Percentiles rank a stretch among this genome's conserved stretches.
Conservation (phyloP, 2,329 filamentous ascomycete species). For the Sarocladium kiliense region DNA sequence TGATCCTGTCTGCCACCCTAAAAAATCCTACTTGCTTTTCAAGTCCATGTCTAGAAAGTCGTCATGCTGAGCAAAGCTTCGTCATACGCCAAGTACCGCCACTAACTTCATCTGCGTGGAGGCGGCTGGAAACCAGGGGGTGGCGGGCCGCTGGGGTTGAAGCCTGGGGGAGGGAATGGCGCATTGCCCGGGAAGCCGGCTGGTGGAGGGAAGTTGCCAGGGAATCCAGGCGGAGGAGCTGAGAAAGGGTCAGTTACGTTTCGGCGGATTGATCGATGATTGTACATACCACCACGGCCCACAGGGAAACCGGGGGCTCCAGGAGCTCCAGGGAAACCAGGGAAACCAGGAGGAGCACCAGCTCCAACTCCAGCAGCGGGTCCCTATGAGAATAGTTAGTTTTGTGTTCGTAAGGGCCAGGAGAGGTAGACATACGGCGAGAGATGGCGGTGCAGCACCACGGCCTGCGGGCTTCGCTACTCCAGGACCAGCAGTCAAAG, state of each 20-base stretch:
- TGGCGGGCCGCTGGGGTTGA: conserved; percentile 45
- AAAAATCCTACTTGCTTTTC: conserved; percentile 6
- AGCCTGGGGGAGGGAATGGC: conserved; percentile 44
- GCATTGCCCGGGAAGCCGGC: conserved; percentile 35
- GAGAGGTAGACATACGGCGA: conserved; percentile 54
- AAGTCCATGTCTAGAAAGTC: not conserved
- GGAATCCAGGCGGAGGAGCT: conserved; percentile 45
- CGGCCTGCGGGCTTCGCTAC: conserved; percentile 88
- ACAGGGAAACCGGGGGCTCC: conserved; percentile 35
- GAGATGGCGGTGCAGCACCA: conserved; percentile 66
- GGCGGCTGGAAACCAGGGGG: conserved; percentile 74
- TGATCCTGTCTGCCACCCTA: conserved; percentile 3
- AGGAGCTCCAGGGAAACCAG: conserved; percentile 49
- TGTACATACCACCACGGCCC: conserved; percentile 49
- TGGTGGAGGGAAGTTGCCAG: conserved; percentile 30
- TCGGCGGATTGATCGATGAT: conserved; percentile 5
- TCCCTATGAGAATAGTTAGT: conserved; percentile 42
- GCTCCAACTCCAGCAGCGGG: conserved; percentile 85
- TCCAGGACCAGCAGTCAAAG: conserved; percentile 77
- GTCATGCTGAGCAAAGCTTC: conserved; percentile 1
- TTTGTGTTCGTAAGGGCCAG: not conserved
- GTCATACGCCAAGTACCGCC: conserved; percentile 11
- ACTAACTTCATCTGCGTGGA: conserved; percentile 46
- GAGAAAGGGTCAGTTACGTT: conserved; percentile 25
- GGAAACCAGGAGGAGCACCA: conserved; percentile 51